phyloP scores from a whole-genome alignment of 257 asterid genomes.

The Solanum arcanum region DNA sequence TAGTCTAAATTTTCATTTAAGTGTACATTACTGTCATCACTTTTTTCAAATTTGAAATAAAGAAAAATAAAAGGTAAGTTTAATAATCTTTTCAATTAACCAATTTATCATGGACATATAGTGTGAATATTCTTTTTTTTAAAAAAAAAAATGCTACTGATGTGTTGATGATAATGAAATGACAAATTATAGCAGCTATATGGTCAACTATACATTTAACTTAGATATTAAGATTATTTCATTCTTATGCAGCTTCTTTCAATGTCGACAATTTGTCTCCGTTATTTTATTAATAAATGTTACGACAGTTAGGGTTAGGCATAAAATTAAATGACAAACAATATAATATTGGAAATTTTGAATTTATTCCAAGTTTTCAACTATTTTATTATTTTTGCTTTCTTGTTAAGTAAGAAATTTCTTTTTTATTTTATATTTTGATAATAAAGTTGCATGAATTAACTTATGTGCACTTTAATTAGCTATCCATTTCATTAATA shows the following conservation, averaged over 20 bases:
- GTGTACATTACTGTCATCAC: background rate
- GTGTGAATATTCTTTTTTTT: background rate
- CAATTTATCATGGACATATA: background rate
- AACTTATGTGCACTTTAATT: background rate
- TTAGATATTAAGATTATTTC: background rate
- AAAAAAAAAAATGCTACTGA: background rate
- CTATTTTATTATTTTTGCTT: too few species aligned
- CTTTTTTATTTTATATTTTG: too few species aligned
- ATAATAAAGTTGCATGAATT: background rate
- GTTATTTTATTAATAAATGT: background rate
- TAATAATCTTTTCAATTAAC: background rate
- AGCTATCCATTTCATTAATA: too few species aligned
- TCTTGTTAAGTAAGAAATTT: too few species aligned
- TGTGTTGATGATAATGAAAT: background rate
- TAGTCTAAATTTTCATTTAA: too few species aligned
- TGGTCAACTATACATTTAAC: background rate
- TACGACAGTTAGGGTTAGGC: background rate
- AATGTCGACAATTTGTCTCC: background rate
- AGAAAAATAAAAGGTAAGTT: background rate
- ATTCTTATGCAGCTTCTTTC: background rate
- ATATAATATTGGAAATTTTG: background rate
- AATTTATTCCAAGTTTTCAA: background rate
- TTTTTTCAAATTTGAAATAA: background rate
- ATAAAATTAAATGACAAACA: too few species aligned
- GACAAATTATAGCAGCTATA: background rate